A percentile compares a stretch with the other conserved stretches of the same genome.
Evolutionary conservation across 345 rosid genomes (phyloP).

Genomic region (Sisymbrium altissimum): DNA sequence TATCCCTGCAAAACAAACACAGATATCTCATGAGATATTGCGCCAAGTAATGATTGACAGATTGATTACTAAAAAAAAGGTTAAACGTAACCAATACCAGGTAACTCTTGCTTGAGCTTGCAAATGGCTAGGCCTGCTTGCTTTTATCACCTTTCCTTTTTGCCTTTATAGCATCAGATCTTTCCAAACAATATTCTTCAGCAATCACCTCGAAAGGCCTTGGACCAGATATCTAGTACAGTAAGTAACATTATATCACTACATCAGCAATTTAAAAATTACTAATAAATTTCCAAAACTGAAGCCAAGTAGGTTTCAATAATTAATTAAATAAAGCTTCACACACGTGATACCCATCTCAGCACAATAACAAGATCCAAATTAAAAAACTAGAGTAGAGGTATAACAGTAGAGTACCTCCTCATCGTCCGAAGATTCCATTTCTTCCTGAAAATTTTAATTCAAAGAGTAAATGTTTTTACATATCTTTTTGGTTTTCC

Average conservation of each 20-base stretch:
- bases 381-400: too few species aligned
- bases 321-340: background rate
- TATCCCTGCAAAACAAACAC: constrained; percentile 53
- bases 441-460: constrained; percentile 49
- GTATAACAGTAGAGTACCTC: constrained; percentile 50
- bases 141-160: constrained; percentile 65
- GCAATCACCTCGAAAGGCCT: constrained; percentile 64
- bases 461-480: too few species aligned
- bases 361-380: background rate
- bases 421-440: constrained; percentile 65
- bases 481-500: too few species aligned
- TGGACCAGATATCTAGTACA: constrained; percentile 46
- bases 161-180: constrained; percentile 70
- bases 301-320: background rate
- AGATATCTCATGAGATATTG: constrained; percentile 32
- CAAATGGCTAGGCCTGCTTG: constrained; percentile 59
- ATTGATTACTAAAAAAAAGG: constrained; percentile 6
- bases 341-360: background rate
- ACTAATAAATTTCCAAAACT: too few species aligned
- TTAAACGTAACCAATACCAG: constrained; percentile 59
- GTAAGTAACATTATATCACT: constrained; percentile 2
- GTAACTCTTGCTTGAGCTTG: constrained; percentile 81
- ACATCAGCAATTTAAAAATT: background rate
- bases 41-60: background rate
- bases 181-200: constrained; percentile 59